Base-by-base conservation (phyloP, 805 yeast genomes). In the Teunomyces barrocoloradensis region DNA sequence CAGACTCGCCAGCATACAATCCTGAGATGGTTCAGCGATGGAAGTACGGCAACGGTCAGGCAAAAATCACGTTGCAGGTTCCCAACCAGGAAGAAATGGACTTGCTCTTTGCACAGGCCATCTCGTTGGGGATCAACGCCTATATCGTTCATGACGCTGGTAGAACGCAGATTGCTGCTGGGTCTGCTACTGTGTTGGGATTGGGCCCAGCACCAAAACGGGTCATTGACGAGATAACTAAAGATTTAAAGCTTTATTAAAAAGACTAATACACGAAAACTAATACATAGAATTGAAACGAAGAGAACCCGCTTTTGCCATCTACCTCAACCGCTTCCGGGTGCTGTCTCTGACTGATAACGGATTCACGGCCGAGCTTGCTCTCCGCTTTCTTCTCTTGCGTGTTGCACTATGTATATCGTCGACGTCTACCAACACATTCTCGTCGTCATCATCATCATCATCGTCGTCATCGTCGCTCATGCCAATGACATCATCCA, bases 131-230 rank as follows among this genome's bases (percentile, higher is more conserved):
- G 5, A 78, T 94, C 13, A 87, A 89, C 57, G 81, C 92, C 2
- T 79, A 83, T 53, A 79, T 89, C 5, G 89, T 94, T 33, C 95
- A 87, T 56, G 99, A 94, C 69, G 99, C 99, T 21, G 99, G 99
- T 3, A 79, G 97, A 57, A 92, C 99, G 0, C 97, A 94, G 64
- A 82, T 94, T 43, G 96, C 89, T n/a, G 87, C 96, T 5, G 98
- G 98, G 0, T 84, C 94, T 49, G 95, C 96, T 2, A 94, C 99
- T 0, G 98, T 94, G 1, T 69, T 94, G n/a, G 99, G 98, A 1
- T 64, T 94, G 23, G 99, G 99, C 0, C 99, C 99, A 1, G 98
- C 97, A 15, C 97, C 98, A 18, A 88, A 84, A 54, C 56, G 76
- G 0, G 82, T 85, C 0, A 65, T 92, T 50, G 97, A 94, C 63